Conservation (phyloP, 2,329 filamentous ascomycete species). For the Furcasterigmium furcatum region DNA sequence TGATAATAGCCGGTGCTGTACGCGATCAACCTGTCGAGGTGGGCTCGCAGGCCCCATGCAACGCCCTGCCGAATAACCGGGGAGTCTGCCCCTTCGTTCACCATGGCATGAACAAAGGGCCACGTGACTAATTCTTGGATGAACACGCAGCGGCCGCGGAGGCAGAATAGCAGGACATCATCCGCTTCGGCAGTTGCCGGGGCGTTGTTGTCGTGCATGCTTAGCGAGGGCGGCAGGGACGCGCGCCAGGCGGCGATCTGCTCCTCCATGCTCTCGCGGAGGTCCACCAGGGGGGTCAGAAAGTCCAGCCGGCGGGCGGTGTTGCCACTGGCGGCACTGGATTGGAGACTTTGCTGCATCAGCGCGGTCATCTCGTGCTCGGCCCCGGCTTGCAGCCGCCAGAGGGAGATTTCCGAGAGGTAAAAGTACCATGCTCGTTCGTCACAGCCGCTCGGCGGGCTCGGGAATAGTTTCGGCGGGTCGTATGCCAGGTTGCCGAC, state of each 20-base stretch:
- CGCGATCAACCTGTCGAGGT: constrained; percentile 22
- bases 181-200: constrained; percentile 19
- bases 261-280: constrained; percentile 26
- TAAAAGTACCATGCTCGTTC: constrained; percentile 48
- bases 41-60: constrained; percentile 12
- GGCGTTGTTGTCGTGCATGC: constrained; percentile 14
- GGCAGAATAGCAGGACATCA: constrained; percentile 33
- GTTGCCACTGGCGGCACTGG: constrained; percentile 7
- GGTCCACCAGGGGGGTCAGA: constrained; percentile 18
- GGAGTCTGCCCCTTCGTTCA: constrained; percentile 10
- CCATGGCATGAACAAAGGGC: constrained; percentile 32
- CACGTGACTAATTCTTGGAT: constrained; percentile 33
- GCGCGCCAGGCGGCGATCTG: constrained; percentile 31
- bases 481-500: constrained; percentile 11
- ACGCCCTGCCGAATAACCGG: neutral
- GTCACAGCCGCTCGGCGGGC: constrained; percentile 27
- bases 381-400: constrained; percentile 39
- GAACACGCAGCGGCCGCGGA: constrained; percentile 34
- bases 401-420: constrained; percentile 49
- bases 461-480: constrained; percentile 36
- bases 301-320: constrained; percentile 22
- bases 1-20: constrained; percentile 37
- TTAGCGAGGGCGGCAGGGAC: constrained; percentile 29
- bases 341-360: constrained; percentile 10
- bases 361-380: constrained; percentile 30